Base-by-base conservation (phyloP, 257 asterid species). In the Forsythia suspensa region DNA sequence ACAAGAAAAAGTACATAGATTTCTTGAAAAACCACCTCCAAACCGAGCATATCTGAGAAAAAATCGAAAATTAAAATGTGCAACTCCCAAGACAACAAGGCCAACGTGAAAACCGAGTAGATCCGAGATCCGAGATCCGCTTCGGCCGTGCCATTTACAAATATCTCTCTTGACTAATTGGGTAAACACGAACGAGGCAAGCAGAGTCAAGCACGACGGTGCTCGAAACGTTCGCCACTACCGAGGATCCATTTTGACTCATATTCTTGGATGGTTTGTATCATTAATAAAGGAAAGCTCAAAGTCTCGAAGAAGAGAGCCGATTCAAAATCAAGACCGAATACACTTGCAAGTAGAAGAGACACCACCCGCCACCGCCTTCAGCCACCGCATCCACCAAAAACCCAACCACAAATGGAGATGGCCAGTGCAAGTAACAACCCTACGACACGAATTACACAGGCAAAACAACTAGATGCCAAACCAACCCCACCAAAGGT, bases 221-320 rank as follows among this genome's bases (percentile, higher is more conserved):
- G 24, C 24, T 24, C 24, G 24, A 0, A 24, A 24, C 24, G 24
- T 24, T 24, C 24, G 24, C 24, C 24, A 24, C 24, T 0, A 0
- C 24, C 0, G 24, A 24, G 24, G 24, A 82, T 77, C 82, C 51
- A 13, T 70, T 86, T 86, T 87, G 87, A 83, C 83, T 84, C 70
- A 59, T 77, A 69, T 48, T 76, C 43, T 70, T 76, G 72, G 59
- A 20, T 40, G 80, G 76, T 80, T 48, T 42, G 42, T 59, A 76
- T 73, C 10, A 75, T 85, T 67, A 55, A 80, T 76, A 44, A 75
- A 88, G 94, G 94, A 94, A 80, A 94, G 91, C 89, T 88, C 97
- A 81, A 90, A 82, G 87, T 90, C 98, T 75, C n/a, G 96, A 92
- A 83, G 97, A 87, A 77, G 97, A 86, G 81, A 96, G 96, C 86